phyloP scores from a whole-genome alignment of 2,329 filamentous ascomycete genomes.

The Huntiella abstrusa region DNA sequence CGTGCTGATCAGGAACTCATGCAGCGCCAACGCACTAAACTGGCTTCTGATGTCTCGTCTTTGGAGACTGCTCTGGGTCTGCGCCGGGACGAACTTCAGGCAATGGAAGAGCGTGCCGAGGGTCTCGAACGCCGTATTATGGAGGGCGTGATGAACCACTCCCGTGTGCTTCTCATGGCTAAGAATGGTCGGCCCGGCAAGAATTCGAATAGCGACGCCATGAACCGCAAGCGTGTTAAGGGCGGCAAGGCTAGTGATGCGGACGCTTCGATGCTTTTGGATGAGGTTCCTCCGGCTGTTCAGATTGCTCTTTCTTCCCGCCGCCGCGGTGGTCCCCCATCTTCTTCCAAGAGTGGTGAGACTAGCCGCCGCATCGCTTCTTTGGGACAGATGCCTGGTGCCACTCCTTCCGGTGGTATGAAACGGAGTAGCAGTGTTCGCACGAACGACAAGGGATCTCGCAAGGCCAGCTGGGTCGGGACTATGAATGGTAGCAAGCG shows the following conservation, averaged over 20 bases:
- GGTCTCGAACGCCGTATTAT: slow-evolving; percentile 79
- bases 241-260: slow-evolving; percentile 16
- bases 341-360: not conserved
- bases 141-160: slow-evolving; percentile 92
- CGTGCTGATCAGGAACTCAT: slow-evolving; percentile 57
- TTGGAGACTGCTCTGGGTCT: slow-evolving; percentile 80
- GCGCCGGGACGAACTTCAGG: slow-evolving; percentile 72
- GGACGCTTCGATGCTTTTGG: slow-evolving; percentile 2
- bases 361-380: slow-evolving; percentile 58
- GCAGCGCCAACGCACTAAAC: slow-evolving; percentile 54
- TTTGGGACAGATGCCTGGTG: slow-evolving; percentile 73
- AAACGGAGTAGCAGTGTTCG: slow-evolving; percentile 66
- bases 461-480: slow-evolving; percentile 54
- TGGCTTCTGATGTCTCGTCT: slow-evolving; percentile 73
- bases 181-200: slow-evolving; percentile 34
- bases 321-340: slow-evolving; percentile 26
- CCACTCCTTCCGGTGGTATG: slow-evolving; percentile 43
- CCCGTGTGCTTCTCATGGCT: slow-evolving; percentile 67
- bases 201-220: slow-evolving; percentile 29
- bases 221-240: slow-evolving; percentile 39
- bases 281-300: slow-evolving; percentile 19
- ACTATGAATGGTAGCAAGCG: slow-evolving; percentile 21
- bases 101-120: slow-evolving; percentile 81
- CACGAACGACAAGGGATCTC: slow-evolving; percentile 20
- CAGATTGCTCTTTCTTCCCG: slow-evolving; percentile 36